phyloP scores from a whole-genome alignment of 2,329 filamentous ascomycete genomes.

The Fusarium goolgardi region DNA sequence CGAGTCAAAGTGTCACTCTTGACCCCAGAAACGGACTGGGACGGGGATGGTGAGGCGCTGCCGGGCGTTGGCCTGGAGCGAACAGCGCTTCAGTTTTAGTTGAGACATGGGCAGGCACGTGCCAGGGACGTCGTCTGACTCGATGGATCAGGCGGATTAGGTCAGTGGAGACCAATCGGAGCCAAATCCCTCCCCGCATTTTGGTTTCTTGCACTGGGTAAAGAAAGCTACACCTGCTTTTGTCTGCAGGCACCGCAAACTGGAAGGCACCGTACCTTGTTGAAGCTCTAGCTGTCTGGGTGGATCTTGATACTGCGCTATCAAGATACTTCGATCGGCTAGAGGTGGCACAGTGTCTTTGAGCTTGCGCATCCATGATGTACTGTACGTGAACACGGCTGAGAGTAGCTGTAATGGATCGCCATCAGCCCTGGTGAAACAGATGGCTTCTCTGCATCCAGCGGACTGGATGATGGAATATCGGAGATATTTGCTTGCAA shows the following conservation, averaged over 20 bases:
- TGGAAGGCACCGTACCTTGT: conserved; percentile 40
- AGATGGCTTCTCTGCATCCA: neutral
- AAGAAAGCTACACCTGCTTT: conserved; percentile 32
- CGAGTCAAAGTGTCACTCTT: conserved; percentile 18
- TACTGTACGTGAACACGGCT: conserved; percentile 26
- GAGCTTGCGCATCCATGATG: conserved; percentile 35
- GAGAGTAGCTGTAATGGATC: conserved; percentile 28
- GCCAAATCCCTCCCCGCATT: conserved; percentile 46
- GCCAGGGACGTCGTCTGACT: conserved; percentile 50
- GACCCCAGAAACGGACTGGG: conserved; percentile 35
- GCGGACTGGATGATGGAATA: neutral
- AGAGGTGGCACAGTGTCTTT: conserved; percentile 23
- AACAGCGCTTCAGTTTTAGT: conserved; percentile 26
- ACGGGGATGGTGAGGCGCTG: conserved; percentile 39
- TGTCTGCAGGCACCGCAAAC: conserved; percentile 30
- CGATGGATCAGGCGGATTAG: conserved; percentile 48
- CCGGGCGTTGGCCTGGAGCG: conserved; percentile 30
- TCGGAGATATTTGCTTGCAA: neutral
- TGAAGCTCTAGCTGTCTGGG: conserved; percentile 35
- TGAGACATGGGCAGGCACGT: conserved; percentile 46
- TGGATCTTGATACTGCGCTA: conserved; percentile 23
- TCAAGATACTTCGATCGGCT: conserved; percentile 29
- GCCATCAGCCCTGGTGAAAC: neutral
- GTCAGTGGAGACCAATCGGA: conserved; percentile 46
- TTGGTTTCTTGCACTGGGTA: conserved; percentile 37